Conservation (phyloP, 768 basidiomycete genomes). For the Crucibulum laeve region DNA sequence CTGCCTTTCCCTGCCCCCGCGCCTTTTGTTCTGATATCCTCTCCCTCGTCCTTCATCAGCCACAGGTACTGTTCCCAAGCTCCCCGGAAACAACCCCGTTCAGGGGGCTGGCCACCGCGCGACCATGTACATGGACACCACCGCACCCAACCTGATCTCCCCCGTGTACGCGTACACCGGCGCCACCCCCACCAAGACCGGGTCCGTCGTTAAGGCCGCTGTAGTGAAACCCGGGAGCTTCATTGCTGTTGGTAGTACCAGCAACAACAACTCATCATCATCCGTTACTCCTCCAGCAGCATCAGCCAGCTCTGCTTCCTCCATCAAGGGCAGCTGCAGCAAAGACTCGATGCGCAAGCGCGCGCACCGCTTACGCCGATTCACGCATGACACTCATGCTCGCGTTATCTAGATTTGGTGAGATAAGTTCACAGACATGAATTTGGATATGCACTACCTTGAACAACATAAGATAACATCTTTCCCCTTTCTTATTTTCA, state of each 20-base stretch:
- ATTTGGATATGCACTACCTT: too few relatives aligned
- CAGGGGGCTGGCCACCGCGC: conserved; percentile 29
- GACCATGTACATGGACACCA: conserved; percentile 24
- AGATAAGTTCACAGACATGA: neutral
- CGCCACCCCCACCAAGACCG: conserved; percentile 29
- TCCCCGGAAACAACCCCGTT: conserved; percentile 55
- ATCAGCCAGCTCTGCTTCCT: too few relatives aligned
- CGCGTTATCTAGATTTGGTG: neutral
- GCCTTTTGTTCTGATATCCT: conserved; percentile 2
- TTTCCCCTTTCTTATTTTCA: too few relatives aligned
- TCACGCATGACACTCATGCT: neutral
- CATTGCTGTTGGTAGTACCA: neutral
- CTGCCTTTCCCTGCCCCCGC: neutral
- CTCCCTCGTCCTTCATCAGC: conserved; percentile 20
- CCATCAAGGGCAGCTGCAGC: too few relatives aligned
- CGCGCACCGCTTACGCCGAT: neutral
- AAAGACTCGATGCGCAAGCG: too few relatives aligned
- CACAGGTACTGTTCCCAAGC: conserved; percentile 38
- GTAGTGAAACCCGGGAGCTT: neutral
- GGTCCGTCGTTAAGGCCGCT: conserved; percentile 16
- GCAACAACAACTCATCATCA: too few relatives aligned
- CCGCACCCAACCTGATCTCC: conserved; percentile 32
- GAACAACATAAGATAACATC: too few relatives aligned
- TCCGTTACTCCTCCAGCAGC: too few relatives aligned
- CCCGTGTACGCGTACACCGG: conserved; percentile 47